These are phyloP conservation scores for Camellia oleifera DNA, from an alignment of 179 eudicot species.

Conservation along the genomic window DNA sequence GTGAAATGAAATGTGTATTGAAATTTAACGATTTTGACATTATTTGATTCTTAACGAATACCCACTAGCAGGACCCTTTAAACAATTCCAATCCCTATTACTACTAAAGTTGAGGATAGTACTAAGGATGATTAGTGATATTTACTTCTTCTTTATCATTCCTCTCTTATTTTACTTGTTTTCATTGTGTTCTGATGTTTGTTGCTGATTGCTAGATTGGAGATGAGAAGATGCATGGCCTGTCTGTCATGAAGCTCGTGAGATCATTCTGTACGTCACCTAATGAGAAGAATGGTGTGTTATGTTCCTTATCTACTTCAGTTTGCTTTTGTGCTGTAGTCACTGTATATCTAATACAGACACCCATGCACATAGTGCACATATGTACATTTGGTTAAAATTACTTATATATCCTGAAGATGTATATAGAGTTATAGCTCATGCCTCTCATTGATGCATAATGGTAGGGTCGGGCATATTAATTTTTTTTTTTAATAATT, in stretches of 20 bases:
- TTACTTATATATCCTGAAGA: neutral
- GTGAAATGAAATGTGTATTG: no score
- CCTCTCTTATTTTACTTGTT: neutral
- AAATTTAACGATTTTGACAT: no score
- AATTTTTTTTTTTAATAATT: neutral
- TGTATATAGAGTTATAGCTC: neutral
- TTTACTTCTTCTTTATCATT: neutral
- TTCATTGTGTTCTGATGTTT: neutral
- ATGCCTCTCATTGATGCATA: neutral
- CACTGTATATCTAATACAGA: neutral
- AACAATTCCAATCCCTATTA: neutral
- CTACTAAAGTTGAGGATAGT: neutral
- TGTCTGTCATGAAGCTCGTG: constrained; percentile 82
- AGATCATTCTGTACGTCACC: constrained; percentile 89
- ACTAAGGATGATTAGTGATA: neutral
- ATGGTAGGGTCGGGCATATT: neutral
- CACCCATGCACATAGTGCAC: neutral
- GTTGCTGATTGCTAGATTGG: constrained; percentile 42
- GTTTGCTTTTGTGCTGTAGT: neutral
- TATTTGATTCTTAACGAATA: no score
- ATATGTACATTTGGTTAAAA: neutral
- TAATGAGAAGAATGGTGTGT: constrained; percentile 55
- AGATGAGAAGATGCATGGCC: constrained; percentile 86
- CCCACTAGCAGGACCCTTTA: no score
- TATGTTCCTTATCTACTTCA: constrained; percentile 4